Evolutionary conservation across 768 basidiomycete genomes (phyloP), one percentile per base, ranked within the genome.

Genomic region (Krasilnikovozyma curviuscula): DNA sequence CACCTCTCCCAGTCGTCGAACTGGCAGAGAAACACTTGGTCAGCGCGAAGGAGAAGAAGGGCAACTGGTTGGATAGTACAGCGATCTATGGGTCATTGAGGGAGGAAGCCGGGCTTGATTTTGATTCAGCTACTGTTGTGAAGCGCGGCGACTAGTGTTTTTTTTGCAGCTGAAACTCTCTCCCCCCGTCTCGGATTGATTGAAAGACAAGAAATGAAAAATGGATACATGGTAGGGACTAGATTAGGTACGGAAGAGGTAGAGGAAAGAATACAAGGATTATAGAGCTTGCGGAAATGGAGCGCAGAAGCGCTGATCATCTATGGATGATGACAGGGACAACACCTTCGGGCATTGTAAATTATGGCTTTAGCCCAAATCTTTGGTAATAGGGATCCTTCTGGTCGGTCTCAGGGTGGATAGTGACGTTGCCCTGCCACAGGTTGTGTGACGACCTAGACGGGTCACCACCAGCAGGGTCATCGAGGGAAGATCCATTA

Each of bases 351-450:
- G n/a, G n/a, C n/a, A n/a, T n/a, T n/a, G n/a, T n/a, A n/a, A n/a
- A n/a, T n/a, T n/a, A n/a, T n/a, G n/a, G n/a, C n/a, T n/a, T n/a
- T n/a, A n/a, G n/a, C 5, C 35, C 35, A 12, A 37, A 37, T 4
- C 35, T n/a, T 37, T 37, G 35, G 18, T 23, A 37, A 23, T 18
- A 37, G 24, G 65, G 62, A 56, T 89, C 83, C 50, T 81, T 75
- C 28, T 64, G 68, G 39, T 73, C 69, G 2, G 85, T 89, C 31
- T 82, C 83, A 0, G 86, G 86, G 59, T 93, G 88, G 6, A 91
- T 68, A 61, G 85, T 83, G 14, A 86, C 69, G 64, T 74, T 81
- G 53, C 84, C 84, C 61, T 81, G 76, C 77, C 77, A 83, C 7
- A 86, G 69, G 2, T 81, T 82, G 9, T 82, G 78, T 27, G 82